Evolutionary conservation across 2,329 filamentous ascomycete genomes (phyloP), one percentile per base, ranked within the genome.

Genomic region (Epicoccum sorghinum): DNA sequence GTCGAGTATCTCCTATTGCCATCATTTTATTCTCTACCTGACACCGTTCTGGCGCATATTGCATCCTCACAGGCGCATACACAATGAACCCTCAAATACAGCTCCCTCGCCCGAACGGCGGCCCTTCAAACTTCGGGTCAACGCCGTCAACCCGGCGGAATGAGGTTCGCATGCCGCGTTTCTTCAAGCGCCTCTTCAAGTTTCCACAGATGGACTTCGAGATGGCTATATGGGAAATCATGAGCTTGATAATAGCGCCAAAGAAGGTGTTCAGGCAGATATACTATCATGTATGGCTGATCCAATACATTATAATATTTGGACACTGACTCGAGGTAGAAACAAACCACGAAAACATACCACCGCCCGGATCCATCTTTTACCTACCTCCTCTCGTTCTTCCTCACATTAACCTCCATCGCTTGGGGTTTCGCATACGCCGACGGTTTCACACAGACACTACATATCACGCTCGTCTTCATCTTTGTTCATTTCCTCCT

Each of bases 161-260:
- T 49, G 82, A 83, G 48, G 73, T 86, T 66, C 82, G 83, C 40
- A 84, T 87, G 80, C 85, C 86, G 60, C 83, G 84, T 62, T 87
- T 88, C 79, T 87, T 88, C 77, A 86, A 86, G 67, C 80, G 85
- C 53, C 76, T 89, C 44, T 88, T 89, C 80, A 89, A 89, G 72
- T 89, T 89, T 67, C 86, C 86, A 9, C 86, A 88, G 64, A 89
- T 89, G 86, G 86, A 89, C 77, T 89, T 89, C 69, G 86, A 89
- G 70, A 87, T 88, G 80, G 86, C 86, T 18, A 83, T 88, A 62
- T 89, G 86, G 86, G 86, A 89, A 72, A 89, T 89, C 83, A 87
- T 84, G 58, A 84, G 82, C 65, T 77, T 89, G 47, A 79, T 89
- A 60, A 85, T 89, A 68, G 84, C 86, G 29, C 86, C 86, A 0